Base-by-base conservation (phyloP, 306 rosid genomes). In the Cicer pinnatifidum region DNA sequence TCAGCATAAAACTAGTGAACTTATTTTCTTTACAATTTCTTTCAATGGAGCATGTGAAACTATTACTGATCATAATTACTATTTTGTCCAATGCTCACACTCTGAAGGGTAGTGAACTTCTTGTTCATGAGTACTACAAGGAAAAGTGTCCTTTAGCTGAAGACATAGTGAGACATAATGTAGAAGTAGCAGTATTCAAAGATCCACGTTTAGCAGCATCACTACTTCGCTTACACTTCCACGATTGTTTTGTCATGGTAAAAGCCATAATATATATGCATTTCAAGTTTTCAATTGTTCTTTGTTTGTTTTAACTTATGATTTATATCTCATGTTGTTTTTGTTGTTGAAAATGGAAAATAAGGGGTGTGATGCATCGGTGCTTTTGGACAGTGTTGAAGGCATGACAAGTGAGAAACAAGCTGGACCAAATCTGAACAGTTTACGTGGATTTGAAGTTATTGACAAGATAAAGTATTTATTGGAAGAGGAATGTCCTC, bases 361-460 rank as follows among this genome's bases (percentile, higher is more conserved):
- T n/a, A 39, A 93, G 98, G 98, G 98, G 9, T 93, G 98, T 6
- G 98, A 93, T 71, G 98, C 89, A 59, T 93, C 98, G 3, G 79
- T 91, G 66, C 97, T 93, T 48, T n/a, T 93, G 73, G 97, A 93
- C 50, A 86, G 72, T 75, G 56, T 63, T 43, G 91, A 78, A 11
- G 92, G 85, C 11, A 85, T 88, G 74, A 50, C 80, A n/a, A 89
- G 98, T 73, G 98, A 93, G 81, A 93, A 91, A 62, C 82, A 57
- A 66, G 98, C 98, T 0, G 81, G 54, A n/a, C 97, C 96, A 8
- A 93, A 93, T 84, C 17, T 85, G 11, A 67, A 88, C 67, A 91
- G 97, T 9, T 33, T 91, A 23, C 84, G 94, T 3, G 98, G 98
- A 54, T 86, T 91, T 19, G 85, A 84, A 77, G 83, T 93, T 8